Percentiles rank a stretch among this genome's conserved stretches.
phyloP scores from a whole-genome alignment of 208 protist species.

The Crithidia fasciculata region DNA sequence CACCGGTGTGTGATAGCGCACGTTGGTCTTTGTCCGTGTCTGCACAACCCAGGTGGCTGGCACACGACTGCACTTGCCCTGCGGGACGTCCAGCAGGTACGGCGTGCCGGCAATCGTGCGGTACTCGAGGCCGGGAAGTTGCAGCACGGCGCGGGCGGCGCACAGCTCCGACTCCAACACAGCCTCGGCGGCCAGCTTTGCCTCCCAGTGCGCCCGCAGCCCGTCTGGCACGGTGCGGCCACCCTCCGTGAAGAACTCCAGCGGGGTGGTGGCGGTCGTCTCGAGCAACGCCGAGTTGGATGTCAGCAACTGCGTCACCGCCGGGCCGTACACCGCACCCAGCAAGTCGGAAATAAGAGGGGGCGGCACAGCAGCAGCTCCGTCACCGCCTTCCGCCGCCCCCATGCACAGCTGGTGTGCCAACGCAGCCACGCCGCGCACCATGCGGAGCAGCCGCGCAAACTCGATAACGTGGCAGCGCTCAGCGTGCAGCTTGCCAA shows the following conservation, averaged over 20 bases:
- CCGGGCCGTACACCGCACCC: conserved; percentile 17
- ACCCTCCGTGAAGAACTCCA: conserved; percentile 61
- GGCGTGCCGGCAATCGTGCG: conserved; percentile 80
- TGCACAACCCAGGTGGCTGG: conserved; percentile 76
- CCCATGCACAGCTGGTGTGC: conserved; percentile 28
- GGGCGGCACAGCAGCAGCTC: background rate
- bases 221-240: conserved; percentile 22
- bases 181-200: conserved; percentile 40
- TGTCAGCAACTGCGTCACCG: conserved; percentile 41
- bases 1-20: conserved; percentile 79
- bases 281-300: conserved; percentile 42
- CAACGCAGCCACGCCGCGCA: conserved; percentile 36
- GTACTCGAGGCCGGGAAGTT: conserved; percentile 74
- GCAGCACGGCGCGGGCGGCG: conserved; percentile 43
- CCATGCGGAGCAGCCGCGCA: conserved; percentile 64
- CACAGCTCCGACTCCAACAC: conserved; percentile 72
- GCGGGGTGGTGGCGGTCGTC: conserved; percentile 54
- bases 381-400: background rate
- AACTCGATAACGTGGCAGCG: conserved; percentile 79
- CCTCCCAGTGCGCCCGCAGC: conserved; percentile 47
- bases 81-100: conserved; percentile 80
- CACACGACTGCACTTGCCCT: conserved; percentile 48
- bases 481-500: conserved; percentile 80
- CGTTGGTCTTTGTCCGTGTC: conserved; percentile 78
- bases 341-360: conserved; percentile 44